Base-by-base conservation (phyloP, 129 eudicot genomes). In the Dittrichia graveolens region DNA sequence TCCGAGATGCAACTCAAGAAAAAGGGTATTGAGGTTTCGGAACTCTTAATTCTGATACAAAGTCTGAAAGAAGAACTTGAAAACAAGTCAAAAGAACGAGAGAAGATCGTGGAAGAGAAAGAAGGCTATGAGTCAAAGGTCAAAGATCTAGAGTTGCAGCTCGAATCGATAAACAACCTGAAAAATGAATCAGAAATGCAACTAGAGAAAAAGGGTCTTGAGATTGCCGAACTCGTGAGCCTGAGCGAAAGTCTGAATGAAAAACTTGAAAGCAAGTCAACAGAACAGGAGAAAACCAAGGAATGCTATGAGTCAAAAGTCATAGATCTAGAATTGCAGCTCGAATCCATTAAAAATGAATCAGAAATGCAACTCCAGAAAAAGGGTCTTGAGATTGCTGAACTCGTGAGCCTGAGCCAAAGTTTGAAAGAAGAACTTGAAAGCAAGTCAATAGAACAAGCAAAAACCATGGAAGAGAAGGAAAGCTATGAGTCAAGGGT, bases 331-430 rank as follows among this genome's bases (percentile, higher is more conserved):
- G 88, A 87, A 82, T 61, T n/a, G 74, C 56, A 84, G 58, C 57
- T 77, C 8, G 72, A 84, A 48, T 61, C 75, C 2, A 5, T 80
- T 39, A 86, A 80, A 74, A 40, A 40, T 65, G 84, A 86, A 74
- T 75, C 76, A 52, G 91, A 86, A 84, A 79, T 47, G 58, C 56
- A 77, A 66, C 75, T 89, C 53, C 80, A 67, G 54, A 80, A 63
- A 56, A 82, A 79, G 75, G 74, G 42, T 55, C 42, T 41, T 53
- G 81, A 84, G 16, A 72, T 76, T 53, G 38, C 72, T 12, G 81
- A 77, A 61, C 65, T 69, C 12, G 18, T 83, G n/a, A 44, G 54
- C 43, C 63, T 53, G 72, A 67, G 52, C 37, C 80, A 82, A 52
- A 78, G 60, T 70, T 67, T 80, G 69, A 84, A 77, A 70, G 74